These are phyloP conservation scores for Vicia villosa DNA, from an alignment of 306 rosid species.

Conservation along the genomic window DNA sequence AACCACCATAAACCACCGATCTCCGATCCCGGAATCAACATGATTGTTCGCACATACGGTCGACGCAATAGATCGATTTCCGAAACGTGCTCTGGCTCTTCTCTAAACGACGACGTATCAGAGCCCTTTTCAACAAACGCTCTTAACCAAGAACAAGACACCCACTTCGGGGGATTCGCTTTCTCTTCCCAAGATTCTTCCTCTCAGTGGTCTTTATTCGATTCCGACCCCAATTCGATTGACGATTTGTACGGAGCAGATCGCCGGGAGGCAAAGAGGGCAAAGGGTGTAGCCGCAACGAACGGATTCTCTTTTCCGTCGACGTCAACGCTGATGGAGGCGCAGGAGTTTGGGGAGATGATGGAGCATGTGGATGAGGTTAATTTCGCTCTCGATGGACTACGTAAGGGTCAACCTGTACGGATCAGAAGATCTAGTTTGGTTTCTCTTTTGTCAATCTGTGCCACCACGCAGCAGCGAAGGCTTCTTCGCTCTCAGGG, in stretches of 20 bases:
- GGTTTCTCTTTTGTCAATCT: slow-evolving; percentile 72
- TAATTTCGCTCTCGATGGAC: slow-evolving; percentile 92
- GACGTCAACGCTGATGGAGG: slow-evolving; percentile 95
- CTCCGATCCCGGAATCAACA: slow-evolving; percentile 38
- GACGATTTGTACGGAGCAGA: slow-evolving; percentile 47
- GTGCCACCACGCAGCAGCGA: slow-evolving; percentile 80
- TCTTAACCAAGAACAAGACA: slow-evolving; percentile 61
- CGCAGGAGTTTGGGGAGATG: slow-evolving; percentile 99
- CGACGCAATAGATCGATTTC: slow-evolving; percentile 74
- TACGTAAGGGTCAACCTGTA: slow-evolving; percentile 76
- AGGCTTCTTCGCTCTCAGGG: slow-evolving; percentile 92
- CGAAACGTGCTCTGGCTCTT: slow-evolving; percentile 59
- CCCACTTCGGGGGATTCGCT: slow-evolving; percentile 44
- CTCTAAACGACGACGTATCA: slow-evolving; percentile 69
- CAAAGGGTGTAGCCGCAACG: slow-evolving; percentile 31
- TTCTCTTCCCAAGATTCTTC: slow-evolving; percentile 89
- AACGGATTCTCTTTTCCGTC: slow-evolving; percentile 50
- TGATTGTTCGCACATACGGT: slow-evolving; percentile 94
- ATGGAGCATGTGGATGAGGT: slow-evolving; percentile 98
- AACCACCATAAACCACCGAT: slow-evolving; percentile 2
- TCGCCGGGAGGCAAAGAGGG: slow-evolving; percentile 58
- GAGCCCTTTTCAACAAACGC: slow-evolving; percentile 49
- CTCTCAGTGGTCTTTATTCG: slow-evolving; percentile 74
- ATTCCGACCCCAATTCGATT: slow-evolving; percentile 61
- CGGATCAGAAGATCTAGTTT: slow-evolving; percentile 97